Percentiles rank a stretch among this genome's conserved stretches.
Evolutionary conservation across 2,329 filamentous ascomycete genomes (phyloP).

Genomic region (Aaosphaeria pasadenensis): DNA sequence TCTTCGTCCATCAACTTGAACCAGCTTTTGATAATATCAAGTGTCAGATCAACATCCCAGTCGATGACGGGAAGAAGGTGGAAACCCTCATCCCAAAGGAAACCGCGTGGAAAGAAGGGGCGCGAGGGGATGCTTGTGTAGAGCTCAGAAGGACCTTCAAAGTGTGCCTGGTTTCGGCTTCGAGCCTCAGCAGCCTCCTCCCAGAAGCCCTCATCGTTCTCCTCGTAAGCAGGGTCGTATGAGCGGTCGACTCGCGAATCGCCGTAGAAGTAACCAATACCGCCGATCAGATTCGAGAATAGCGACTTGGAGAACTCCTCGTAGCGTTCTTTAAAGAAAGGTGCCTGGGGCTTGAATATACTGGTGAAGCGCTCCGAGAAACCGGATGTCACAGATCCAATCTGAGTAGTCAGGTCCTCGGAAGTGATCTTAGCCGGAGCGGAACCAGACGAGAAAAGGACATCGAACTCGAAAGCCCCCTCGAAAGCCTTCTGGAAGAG

Average conservation of each 20-base stretch:
- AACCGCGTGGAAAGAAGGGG: slow-evolving; percentile 94
- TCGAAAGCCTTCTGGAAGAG: slow-evolving; percentile 89
- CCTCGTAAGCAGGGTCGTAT: slow-evolving; percentile 88
- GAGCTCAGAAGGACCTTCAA: slow-evolving; percentile 81
- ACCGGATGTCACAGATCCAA: slow-evolving; percentile 61
- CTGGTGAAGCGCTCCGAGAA: slow-evolving; percentile 75
- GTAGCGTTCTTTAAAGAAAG: slow-evolving; percentile 73
- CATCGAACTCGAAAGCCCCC: slow-evolving; percentile 86
- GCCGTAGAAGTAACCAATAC: slow-evolving; percentile 93
- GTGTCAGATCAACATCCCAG: slow-evolving; percentile 82
- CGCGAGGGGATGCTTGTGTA: slow-evolving; percentile 90
- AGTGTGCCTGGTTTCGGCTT: slow-evolving; percentile 61
- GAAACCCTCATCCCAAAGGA: slow-evolving; percentile 98
- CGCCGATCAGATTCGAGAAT: slow-evolving; percentile 90
- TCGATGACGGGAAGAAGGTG: slow-evolving; percentile 88
- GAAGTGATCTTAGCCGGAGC: slow-evolving; percentile 52
- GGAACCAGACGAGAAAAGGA: slow-evolving; percentile 82
- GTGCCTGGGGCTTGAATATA: slow-evolving; percentile 69
- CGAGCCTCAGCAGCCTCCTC: slow-evolving; percentile 82
- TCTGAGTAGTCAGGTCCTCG: slow-evolving; percentile 67
- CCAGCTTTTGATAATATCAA: slow-evolving; percentile 92
- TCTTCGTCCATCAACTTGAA: slow-evolving; percentile 94
- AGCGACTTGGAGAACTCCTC: slow-evolving; percentile 80
- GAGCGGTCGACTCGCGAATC: slow-evolving; percentile 86
- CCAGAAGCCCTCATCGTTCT: slow-evolving; percentile 95